Base-by-base conservation (phyloP, 192 early-diverging fungal species). In the Coemansia javaensis region DNA sequence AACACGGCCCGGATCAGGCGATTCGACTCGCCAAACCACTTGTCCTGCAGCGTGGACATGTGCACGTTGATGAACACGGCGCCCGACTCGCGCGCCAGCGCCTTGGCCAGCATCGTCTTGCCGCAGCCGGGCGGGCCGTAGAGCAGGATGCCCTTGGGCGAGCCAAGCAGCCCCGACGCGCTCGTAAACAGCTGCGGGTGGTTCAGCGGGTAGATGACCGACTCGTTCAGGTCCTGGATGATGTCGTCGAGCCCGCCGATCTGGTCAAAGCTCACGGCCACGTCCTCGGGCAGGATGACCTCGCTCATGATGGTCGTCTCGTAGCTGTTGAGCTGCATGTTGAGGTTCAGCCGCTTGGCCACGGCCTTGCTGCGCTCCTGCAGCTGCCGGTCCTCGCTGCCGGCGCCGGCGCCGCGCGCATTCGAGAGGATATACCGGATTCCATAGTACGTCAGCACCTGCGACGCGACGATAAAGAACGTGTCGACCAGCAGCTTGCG, bases 101-200 rank as follows among this genome's bases (percentile, higher is more conserved):
- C 97, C 72, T 98, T 97, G 41, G 97, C 97, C 58, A 95, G 58
- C 91, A 99, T 95, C 13, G 94, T 99, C 63, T 99, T 99, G 38
- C 97, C 97, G 53, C 93, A 94, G 18, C 93, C 85, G 13, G 93
- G 93, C 32, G 93, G 91, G 8, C 93, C 96, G 65, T 94, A 92
- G n/a, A 99, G 69, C 32, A 97, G 57, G 15, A 95, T 91, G 23
- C 97, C 97, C 50, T 93, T 91, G 25, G 97, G 92, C 7, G 92
- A 87, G 6, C 90, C 91, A 35, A 98, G 63, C 32, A 99, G 66
- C 11, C 90, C 90, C 12, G 88, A 89, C 6, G 84, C 74, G 16
- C 84, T 84, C 18, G 84, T 82, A 50, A 93, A 99, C 28, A 99
- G 71, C 59, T 92, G 80, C 5, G 97, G 97, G 67, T 92, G 90